These are phyloP conservation scores for Scytalidium lignicola DNA, from an alignment of 2,329 filamentous ascomycete species.

Conservation along the genomic window DNA sequence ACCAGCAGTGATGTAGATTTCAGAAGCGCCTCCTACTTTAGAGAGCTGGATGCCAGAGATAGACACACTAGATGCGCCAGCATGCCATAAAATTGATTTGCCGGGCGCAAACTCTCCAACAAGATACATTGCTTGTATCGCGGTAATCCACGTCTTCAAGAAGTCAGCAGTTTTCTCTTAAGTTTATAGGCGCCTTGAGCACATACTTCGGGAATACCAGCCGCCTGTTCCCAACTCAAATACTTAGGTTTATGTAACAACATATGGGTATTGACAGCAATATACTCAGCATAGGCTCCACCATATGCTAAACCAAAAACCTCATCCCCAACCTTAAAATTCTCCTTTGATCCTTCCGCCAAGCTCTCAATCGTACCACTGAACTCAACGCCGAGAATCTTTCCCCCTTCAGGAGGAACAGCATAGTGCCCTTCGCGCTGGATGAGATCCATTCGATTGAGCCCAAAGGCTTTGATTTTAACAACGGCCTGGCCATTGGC, in stretches of 20 bases:
- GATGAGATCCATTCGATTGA: constrained; percentile 81
- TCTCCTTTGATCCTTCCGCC: constrained; percentile 38
- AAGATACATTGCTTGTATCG: constrained; percentile 80
- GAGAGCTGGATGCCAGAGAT: constrained; percentile 85
- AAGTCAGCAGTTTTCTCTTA: background rate
- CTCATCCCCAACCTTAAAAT: constrained; percentile 69
- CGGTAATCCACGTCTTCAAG: constrained; percentile 73
- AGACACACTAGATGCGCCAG: constrained; percentile 81
- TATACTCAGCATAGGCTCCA: constrained; percentile 83
- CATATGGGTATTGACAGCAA: constrained; percentile 72
- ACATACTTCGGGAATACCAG: constrained; percentile 71
- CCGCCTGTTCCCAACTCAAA: constrained; percentile 68
- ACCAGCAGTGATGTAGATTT: constrained; percentile 77
- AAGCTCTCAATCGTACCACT: constrained; percentile 62
- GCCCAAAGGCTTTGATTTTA: constrained; percentile 73
- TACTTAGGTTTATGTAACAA: constrained; percentile 73
- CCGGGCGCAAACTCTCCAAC: constrained; percentile 68
- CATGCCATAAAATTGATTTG: constrained; percentile 83
- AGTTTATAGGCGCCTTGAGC: background rate
- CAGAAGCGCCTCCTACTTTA: constrained; percentile 58
- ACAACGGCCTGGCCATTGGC: constrained; percentile 69
- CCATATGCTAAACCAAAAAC: constrained; percentile 91
- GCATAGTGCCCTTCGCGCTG: constrained; percentile 72
- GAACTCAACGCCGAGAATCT: constrained; percentile 74
- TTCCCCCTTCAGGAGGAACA: constrained; percentile 63